phyloP scores from a whole-genome alignment of 2,329 filamentous ascomycete species.

The Talaromyces sp. region DNA sequence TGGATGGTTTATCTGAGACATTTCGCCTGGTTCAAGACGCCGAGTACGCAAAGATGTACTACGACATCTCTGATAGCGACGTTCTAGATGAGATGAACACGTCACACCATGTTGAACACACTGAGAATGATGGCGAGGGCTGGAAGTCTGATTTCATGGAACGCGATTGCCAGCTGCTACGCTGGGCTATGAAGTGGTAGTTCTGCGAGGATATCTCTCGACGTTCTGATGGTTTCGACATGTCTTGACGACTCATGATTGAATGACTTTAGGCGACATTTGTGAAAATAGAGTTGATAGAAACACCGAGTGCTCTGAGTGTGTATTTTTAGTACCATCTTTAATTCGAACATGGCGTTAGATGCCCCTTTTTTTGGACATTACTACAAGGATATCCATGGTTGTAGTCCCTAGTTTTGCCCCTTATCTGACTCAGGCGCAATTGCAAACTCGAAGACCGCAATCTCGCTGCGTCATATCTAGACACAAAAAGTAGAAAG shows the following conservation, averaged over 20 bases:
- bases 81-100: background rate
- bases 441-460: background rate
- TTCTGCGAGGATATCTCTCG: background rate
- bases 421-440: background rate
- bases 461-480: background rate
- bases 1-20: background rate
- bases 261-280: background rate
- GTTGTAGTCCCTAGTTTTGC: background rate
- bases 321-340: background rate
- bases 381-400: background rate
- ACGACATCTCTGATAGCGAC: background rate
- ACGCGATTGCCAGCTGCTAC: background rate
- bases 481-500: background rate
- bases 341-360: background rate
- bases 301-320: background rate
- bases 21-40: background rate
- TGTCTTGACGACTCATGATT: background rate
- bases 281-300: background rate
- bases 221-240: background rate
- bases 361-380: background rate
- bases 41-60: background rate
- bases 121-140: background rate
- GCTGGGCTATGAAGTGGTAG: background rate
- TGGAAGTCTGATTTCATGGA: background rate
- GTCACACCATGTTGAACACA: background rate